Evolutionary conservation across 306 rosid genomes (phyloP), one percentile per base, ranked within the genome.

Genomic region (Pachyrhizus erosus): DNA sequence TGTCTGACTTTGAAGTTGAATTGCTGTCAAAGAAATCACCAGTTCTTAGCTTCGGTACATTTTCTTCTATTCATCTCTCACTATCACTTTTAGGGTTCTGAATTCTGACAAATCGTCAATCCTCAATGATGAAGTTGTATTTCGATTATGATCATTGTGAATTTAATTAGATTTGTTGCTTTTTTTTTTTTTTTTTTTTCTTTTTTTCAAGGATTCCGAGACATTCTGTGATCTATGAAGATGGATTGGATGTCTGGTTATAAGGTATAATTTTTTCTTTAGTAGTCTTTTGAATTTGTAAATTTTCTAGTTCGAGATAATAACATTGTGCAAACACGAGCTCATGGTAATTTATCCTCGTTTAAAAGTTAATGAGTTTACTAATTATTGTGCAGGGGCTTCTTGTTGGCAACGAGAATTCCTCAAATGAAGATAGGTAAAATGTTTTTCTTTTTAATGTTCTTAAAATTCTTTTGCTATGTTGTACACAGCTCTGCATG

Each of bases 181-280:
- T 69, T 72, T 52, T 75, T 26, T 26, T 9, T 7, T 24, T 55
- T 33, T 54, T 65, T 8, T 39, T 0, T 26, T 78, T 37, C 11
- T 37, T 69, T 5, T 9, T n/a, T 67, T 76, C 77, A 62, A 70
- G 90, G 81, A 79, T 69, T 83, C 60, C 40, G 78, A 13, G 17
- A 75, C 58, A 43, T 39, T 80, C 57, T 68, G 55, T 82, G 71
- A 79, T 86, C 84, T 20, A n/a, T 70, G 86, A 81, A 34, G 45
- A 95, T 95, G 99, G 97, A 95, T 93, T 91, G 93, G 91, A 92
- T 91, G 73, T 93, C 97, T 85, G 94, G 98, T 75, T 95, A 95
- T 86, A 95, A 95, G 98, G 94, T 94, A 84, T 62, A 15, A 11
- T 58, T 43, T 67, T 9, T 62, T 31, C 58, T 6, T 43, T 4